Evolutionary conservation across 2,329 filamentous ascomycete genomes (phyloP).

Genomic region (Apiospora arundinis): DNA sequence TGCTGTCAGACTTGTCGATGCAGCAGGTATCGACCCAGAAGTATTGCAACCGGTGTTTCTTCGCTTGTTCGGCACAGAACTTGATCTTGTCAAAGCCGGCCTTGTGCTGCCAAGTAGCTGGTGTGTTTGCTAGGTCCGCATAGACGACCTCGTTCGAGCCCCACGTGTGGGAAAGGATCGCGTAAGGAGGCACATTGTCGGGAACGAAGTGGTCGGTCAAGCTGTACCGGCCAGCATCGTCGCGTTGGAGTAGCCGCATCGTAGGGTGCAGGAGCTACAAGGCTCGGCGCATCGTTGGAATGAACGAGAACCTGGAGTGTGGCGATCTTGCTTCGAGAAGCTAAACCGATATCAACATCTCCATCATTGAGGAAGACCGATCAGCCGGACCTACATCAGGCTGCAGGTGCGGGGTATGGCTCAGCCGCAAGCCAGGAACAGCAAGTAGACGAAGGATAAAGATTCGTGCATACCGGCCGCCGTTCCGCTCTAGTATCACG

Average conservation of each 20-base stretch:
- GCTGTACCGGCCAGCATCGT: slow-evolving; percentile 4
- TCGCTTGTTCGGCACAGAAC: not conserved
- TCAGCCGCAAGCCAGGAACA: not conserved
- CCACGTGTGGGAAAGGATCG: slow-evolving; percentile 20
- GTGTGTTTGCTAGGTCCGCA: not conserved
- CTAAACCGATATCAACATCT: not conserved
- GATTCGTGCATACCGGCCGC: not conserved
- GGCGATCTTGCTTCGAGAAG: not conserved
- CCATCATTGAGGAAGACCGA: not conserved
- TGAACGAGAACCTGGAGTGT: not conserved
- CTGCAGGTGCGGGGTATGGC: not conserved
- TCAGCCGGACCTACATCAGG: not conserved
- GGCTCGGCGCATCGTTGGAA: not conserved
- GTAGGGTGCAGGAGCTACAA: not conserved
- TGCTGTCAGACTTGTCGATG: slow-evolving; percentile 20
- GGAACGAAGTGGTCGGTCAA: not conserved
- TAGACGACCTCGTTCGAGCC: slow-evolving; percentile 1
- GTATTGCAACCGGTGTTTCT: not conserved
- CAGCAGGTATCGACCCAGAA: slow-evolving; percentile 21
- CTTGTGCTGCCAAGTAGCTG: not conserved
- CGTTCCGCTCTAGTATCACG: not conserved
- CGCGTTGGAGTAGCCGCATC: not conserved
- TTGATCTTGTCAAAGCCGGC: slow-evolving; percentile 14
- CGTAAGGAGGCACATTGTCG: slow-evolving; percentile 13
- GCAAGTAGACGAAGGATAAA: not conserved